Evolutionary conservation across 352 stramenopile genomes (phyloP).

Genomic region (Aphanomyces cochlioides): DNA sequence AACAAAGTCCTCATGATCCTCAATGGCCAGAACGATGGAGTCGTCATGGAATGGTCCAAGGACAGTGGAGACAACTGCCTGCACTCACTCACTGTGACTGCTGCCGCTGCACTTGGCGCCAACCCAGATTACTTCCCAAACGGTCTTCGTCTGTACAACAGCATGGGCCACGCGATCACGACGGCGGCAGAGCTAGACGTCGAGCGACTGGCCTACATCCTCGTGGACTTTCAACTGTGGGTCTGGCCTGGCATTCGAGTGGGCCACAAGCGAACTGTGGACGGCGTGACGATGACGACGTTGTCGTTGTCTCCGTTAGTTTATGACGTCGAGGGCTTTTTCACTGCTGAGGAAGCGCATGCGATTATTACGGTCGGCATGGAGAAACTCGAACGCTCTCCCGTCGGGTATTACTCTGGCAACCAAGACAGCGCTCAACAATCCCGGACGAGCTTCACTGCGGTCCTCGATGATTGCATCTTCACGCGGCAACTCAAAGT

Average conservation of each 20-base stretch:
- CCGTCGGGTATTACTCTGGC: no score
- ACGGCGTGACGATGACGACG: slow-evolving; percentile 54
- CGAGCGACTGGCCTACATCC: slow-evolving; percentile 53
- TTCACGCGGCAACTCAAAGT: slow-evolving; percentile 59
- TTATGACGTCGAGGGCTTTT: slow-evolving; percentile 64
- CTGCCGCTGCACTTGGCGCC: slow-evolving; percentile 39
- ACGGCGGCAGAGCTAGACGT: slow-evolving; percentile 38
- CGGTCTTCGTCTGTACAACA: slow-evolving; percentile 57
- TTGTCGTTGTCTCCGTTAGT: slow-evolving; percentile 56
- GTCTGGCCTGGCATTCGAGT: slow-evolving; percentile 72
- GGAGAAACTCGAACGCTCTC: slow-evolving; percentile 50
- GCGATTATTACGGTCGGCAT: slow-evolving; percentile 51
- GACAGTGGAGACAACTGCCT: no score
- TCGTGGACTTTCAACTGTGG: slow-evolving; percentile 70
- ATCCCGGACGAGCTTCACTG: slow-evolving; percentile 65
- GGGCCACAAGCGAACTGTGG: slow-evolving; percentile 48
- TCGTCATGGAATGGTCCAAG: no score
- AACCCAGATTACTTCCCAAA: slow-evolving; percentile 49
- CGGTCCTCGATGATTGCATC: slow-evolving; percentile 55
- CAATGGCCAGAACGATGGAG: no score
- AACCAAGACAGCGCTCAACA: no score
- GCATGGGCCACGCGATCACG: slow-evolving; percentile 47
- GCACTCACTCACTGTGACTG: no score
- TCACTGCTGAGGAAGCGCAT: slow-evolving; percentile 54
- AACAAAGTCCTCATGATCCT: no score